phyloP scores from a whole-genome alignment of 768 basidiomycete genomes.

The Suillus subaureus region DNA sequence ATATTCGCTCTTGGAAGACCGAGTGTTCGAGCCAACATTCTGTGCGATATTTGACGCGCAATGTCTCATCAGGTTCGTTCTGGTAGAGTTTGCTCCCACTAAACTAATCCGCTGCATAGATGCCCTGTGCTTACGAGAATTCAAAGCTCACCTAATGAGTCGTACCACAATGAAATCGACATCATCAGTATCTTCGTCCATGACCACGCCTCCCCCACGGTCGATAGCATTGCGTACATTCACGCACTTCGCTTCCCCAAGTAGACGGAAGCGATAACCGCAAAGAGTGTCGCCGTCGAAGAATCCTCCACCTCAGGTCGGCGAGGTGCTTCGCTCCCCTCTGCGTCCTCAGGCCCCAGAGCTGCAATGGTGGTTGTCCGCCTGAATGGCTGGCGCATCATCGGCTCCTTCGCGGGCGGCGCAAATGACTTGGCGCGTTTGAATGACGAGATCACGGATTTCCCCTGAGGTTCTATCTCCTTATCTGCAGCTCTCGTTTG shows the following conservation, averaged over 20 bases:
- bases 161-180: conserved; percentile 72
- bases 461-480: conserved; percentile 10
- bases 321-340: conserved; percentile 18
- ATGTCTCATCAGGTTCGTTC: conserved; percentile 50
- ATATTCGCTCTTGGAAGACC: conserved; percentile 73
- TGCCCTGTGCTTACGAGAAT: not conserved
- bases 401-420: conserved; percentile 32
- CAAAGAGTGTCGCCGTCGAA: conserved; percentile 43
- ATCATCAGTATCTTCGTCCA: conserved; percentile 45
- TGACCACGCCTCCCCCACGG: conserved; percentile 55
- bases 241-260: conserved; percentile 67
- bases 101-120: conserved; percentile 4
- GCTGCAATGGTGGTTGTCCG: conserved; percentile 36
- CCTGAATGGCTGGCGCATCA: conserved; percentile 47
- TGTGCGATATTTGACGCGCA: conserved; percentile 68
- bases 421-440: conserved; percentile 68
- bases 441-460: conserved; percentile 55
- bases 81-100: conserved; percentile 74
- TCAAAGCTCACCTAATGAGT: conserved; percentile 61
- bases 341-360: conserved; percentile 19
- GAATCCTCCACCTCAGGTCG: conserved; percentile 6
- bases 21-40: conserved; percentile 95
- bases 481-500: conserved; percentile 21
- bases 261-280: conserved; percentile 53
- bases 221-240: conserved; percentile 64